phyloP scores from a whole-genome alignment of 495 filamentous ascomycete species.

The Aspergillus indologenus region DNA sequence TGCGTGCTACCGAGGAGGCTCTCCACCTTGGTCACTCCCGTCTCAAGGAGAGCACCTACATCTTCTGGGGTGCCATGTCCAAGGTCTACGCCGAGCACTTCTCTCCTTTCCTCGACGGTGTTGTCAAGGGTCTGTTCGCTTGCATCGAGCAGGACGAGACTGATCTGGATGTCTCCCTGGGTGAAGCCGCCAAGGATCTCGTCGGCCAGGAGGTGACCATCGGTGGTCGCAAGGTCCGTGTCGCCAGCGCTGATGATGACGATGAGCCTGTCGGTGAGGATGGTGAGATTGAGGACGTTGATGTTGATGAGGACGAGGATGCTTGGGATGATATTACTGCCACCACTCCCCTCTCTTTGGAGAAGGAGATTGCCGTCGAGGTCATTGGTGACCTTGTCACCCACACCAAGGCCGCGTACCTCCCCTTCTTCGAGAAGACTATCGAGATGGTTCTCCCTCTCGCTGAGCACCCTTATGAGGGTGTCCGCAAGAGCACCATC shows the following conservation, averaged over 20 bases:
- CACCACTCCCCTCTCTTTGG: constrained; percentile 82
- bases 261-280: constrained; percentile 50
- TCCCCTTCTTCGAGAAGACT: constrained; percentile 90
- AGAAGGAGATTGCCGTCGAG: constrained; percentile 97
- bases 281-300: constrained; percentile 58
- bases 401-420: constrained; percentile 68
- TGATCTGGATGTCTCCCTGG: constrained; percentile 75
- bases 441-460: constrained; percentile 76
- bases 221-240: constrained; percentile 79
- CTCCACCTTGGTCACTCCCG: constrained; percentile 85
- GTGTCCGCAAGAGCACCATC: constrained; percentile 85
- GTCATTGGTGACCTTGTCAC: constrained; percentile 90
- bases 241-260: constrained; percentile 56
- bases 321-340: constrained; percentile 80
- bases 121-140: constrained; percentile 79
- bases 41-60: constrained; percentile 91
- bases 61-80: constrained; percentile 90
- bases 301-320: constrained; percentile 66
- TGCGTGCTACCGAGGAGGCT: constrained; percentile 88
- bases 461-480: constrained; percentile 86
- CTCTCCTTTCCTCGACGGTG: constrained; percentile 77
- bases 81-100: constrained; percentile 94
- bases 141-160: constrained; percentile 88
- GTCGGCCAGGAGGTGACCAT: constrained; percentile 73
- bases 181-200: constrained; percentile 73